These are phyloP conservation scores for Coemansia sp. DNA, from an alignment of 192 early-diverging fungal genomes.

Conservation along the genomic window DNA sequence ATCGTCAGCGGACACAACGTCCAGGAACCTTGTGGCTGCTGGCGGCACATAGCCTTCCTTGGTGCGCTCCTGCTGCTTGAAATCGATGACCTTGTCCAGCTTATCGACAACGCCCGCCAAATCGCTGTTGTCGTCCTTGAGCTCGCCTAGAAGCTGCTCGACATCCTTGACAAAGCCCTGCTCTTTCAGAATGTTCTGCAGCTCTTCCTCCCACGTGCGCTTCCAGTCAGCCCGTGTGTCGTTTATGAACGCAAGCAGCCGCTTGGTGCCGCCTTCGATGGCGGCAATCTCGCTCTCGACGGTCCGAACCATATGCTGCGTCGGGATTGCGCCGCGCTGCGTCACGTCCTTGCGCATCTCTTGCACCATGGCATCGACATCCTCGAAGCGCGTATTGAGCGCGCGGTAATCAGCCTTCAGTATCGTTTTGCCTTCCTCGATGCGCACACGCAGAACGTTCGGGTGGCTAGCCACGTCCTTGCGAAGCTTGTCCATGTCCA, in stretches of 20 bases:
- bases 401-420: constrained; percentile 52
- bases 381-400: constrained; percentile 60
- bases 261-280: constrained; percentile 55
- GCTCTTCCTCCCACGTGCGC: constrained; percentile 79
- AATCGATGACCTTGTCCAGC: constrained; percentile 63
- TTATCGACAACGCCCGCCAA: constrained; percentile 61
- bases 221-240: constrained; percentile 73
- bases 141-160: constrained; percentile 66
- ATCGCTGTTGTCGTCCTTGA: constrained; percentile 64
- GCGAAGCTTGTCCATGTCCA: constrained; percentile 41
- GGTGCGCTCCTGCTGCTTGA: constrained; percentile 52
- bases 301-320: constrained; percentile 55
- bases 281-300: constrained; percentile 56
- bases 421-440: constrained; percentile 58
- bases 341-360: constrained; percentile 73
- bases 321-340: constrained; percentile 64
- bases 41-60: constrained; percentile 29
- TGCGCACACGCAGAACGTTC: constrained; percentile 48
- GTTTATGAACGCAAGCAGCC: constrained; percentile 60
- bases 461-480: constrained; percentile 45
- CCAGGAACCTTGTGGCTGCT: constrained; percentile 45
- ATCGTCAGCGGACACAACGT: constrained; percentile 61
- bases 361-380: constrained; percentile 67
- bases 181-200: constrained; percentile 78
- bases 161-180: constrained; percentile 79